Base-by-base conservation (phyloP, 495 filamentous ascomycete genomes). In the Trichoderma asperelloides region DNA sequence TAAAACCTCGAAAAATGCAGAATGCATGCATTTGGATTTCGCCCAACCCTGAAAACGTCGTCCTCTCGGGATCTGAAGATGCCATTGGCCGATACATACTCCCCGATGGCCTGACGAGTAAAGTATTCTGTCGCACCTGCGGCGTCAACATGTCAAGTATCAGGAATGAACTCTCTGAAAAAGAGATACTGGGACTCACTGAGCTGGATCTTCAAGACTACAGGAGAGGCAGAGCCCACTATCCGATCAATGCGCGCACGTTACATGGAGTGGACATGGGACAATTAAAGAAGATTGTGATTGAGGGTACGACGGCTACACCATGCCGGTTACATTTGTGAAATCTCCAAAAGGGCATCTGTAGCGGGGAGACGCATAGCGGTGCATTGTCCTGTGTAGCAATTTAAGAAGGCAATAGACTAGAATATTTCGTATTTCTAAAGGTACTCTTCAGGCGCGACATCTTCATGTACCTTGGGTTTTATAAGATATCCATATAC, bases 71-170 rank as follows among this genome's bases (percentile, higher is more conserved):
- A 33, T 76, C 78, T 15, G 21, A 45, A 13, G 77, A 28, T 18
- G 55, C 78, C 70, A 70, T 80, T 18, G 33, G 23, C 15, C 49
- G 62, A 11, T 82, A 85, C 68, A 23, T 47, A n/a, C 79, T 79
- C 67, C 69, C 64, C 33, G 49, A 60, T 49, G 67, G 68, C 0
- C 6, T 74, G 8, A 73, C 68, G 51, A 70, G 66, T 41, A 78
- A 79, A 69, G 28, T 65, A 1, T 84, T 84, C 66, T 85, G 82
- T 73, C 76, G 75, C 47, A 77, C 60, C 6, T 84, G 81, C 51
- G 81, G 81, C 64, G 71, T 79, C 28, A 33, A 72, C 28, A 21
- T 81, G 18, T 72, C 65, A 11, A 71, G 74, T 28, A 9, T 30
- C 25, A 60, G 12, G 1, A 18, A 25, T 15, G 37, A 51, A 40